Conservation (phyloP, 108 stramenopile genomes). For the Pseudonitzschia pungens region DNA sequence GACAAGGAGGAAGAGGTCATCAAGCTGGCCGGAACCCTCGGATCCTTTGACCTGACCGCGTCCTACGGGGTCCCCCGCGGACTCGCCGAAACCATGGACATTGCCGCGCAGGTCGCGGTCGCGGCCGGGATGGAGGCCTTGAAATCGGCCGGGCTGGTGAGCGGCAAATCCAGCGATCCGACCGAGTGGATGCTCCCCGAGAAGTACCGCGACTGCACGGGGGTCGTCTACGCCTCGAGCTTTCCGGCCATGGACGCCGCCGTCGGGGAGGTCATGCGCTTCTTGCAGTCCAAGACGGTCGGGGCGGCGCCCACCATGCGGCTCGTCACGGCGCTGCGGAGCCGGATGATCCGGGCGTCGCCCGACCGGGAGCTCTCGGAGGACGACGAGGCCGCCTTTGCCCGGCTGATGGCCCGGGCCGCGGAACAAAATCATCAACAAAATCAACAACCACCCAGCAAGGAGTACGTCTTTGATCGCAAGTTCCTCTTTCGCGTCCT, state of each 20-base stretch:
- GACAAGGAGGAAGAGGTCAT: slow-evolving; percentile 62
- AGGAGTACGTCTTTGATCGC: slow-evolving; percentile 89
- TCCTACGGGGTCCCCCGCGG: slow-evolving; percentile 88
- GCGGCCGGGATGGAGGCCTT: slow-evolving; percentile 95
- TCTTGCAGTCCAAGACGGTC: slow-evolving; percentile 85
- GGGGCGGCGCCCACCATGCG: slow-evolving; percentile 74
- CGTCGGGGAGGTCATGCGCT: slow-evolving; percentile 93
- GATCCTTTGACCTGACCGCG: slow-evolving; percentile 68
- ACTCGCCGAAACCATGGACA: slow-evolving; percentile 94
- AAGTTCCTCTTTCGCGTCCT: slow-evolving; percentile 97
- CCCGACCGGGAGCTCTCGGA: slow-evolving; percentile 68
- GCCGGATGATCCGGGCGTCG: slow-evolving; percentile 69
- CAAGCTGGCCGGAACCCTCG: slow-evolving; percentile 89
- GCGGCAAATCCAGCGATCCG: slow-evolving; percentile 71
- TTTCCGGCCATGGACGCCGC: slow-evolving; percentile 98
- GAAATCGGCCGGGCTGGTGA: slow-evolving; percentile 90
- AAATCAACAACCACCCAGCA: too few species aligned
- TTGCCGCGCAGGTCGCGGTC: slow-evolving; percentile 93
- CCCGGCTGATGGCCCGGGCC: slow-evolving; percentile 68
- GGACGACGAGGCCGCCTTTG: slow-evolving; percentile 86
- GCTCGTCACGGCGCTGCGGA: slow-evolving; percentile 77
- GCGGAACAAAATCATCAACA: slow-evolving; percentile 38
- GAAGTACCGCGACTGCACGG: slow-evolving; percentile 88
- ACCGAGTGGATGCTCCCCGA: slow-evolving; percentile 90
- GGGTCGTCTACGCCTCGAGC: slow-evolving; percentile 93